Base-by-base conservation (phyloP, 257 asterid genomes). In the Primulina eburnea region DNA sequence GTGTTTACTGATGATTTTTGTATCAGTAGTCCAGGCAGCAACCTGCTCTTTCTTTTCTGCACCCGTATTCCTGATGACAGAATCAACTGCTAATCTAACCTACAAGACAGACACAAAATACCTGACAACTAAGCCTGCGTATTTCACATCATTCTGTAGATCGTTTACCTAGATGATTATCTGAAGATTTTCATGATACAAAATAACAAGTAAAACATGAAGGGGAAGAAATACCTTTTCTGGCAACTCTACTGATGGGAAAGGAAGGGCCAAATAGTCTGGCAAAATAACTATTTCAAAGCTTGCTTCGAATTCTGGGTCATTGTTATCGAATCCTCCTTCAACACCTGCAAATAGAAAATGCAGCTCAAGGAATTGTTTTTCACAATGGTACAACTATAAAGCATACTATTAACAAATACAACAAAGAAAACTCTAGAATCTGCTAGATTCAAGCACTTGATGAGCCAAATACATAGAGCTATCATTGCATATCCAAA, bases 241-340 rank as follows among this genome's bases (percentile, higher is more conserved):
- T 24, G 99, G 99, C 78, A 94, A 82, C 82, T 91, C 97, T 34
- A 91, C 97, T 4, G 96, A 91, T 68, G 99, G 99, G 84, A 89
- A 91, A 72, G 97, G 92, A 77, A 94, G 91, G 71, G 87, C 77
- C 6, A 84, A 83, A 74, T 76, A 88, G 67, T 89, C 88, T 32
- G 99, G 99, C 79, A 91, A 82, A 65, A 94, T 72, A 59, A 89
- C 90, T 53, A 94, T 84, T 77, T 85, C 77, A 55, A 83, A 89
- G 80, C 79, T 87, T 70, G 79, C 93, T 77, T 91, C 97, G 37
- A 80, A 91, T 73, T 81, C 97, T 30, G 96, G 87, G 60, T 75
- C 97, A 66, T 76, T 86, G 82, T 88, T 85, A 47, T 91, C 96
- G 73, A 91, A 94, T 69, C 99, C 99, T 68, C 99, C 97, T 24